Percentiles rank a stretch among this genome's conserved stretches.
Conservation (phyloP, 768 basidiomycete species). For the Gymnopilus dilepis region DNA sequence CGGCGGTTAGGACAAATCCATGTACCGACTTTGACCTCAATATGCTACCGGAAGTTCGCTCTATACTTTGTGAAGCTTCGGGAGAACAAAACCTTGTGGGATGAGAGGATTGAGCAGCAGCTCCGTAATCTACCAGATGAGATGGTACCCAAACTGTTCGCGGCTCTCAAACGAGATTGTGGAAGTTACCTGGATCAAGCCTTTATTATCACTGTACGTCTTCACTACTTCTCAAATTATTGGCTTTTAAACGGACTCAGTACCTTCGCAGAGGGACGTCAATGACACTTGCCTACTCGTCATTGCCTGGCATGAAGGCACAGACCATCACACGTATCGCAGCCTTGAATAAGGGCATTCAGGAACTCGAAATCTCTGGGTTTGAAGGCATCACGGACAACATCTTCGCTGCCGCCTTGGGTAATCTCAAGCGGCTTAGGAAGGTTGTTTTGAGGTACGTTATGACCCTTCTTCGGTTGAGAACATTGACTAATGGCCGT, state of each 20-base stretch:
- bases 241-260: background rate
- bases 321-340: background rate
- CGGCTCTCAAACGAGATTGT: background rate
- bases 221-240: background rate
- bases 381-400: background rate
- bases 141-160: background rate
- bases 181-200: background rate
- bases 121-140: background rate
- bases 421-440: background rate
- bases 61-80: background rate
- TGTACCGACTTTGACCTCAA: background rate
- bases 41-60: background rate
- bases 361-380: background rate
- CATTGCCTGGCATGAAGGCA: background rate
- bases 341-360: background rate
- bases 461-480: no score
- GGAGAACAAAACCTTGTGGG: background rate
- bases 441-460: background rate
- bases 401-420: background rate
- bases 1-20: background rate
- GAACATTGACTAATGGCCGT: background rate
- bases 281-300: background rate
- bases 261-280: background rate
- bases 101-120: background rate
- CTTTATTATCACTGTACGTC: background rate